phyloP scores from a whole-genome alignment of 202 grass and related monocot species.

The Sporobolus alterniflorus region DNA sequence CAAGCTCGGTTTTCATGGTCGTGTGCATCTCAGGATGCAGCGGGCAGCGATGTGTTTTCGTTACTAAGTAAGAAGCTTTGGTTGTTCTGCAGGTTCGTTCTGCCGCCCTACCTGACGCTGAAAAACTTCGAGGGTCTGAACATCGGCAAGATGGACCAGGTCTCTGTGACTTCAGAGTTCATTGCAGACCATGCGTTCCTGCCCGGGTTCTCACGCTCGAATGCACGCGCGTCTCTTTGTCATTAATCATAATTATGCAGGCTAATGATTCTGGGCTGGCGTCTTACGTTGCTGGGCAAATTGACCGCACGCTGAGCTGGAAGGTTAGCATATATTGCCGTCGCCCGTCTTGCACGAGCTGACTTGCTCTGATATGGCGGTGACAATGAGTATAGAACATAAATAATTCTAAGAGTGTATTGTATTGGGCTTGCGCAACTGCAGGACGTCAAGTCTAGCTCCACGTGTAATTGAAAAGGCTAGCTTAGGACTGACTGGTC shows the following conservation, averaged over 20 bases:
- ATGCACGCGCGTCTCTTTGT: not conserved
- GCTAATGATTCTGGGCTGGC: constrained; percentile 78
- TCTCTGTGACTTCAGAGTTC: not conserved
- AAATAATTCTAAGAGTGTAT: not conserved
- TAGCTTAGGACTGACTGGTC: not conserved
- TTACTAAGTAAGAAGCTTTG: not conserved
- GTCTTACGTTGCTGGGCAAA: constrained; percentile 84
- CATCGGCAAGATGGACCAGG: constrained; percentile 82
- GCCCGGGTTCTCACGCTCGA: not conserved
- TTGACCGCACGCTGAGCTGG: constrained; percentile 88
- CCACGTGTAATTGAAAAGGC: not conserved
- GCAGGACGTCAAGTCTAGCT: constrained; percentile 78
- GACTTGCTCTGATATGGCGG: not conserved
- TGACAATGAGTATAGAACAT: not conserved
- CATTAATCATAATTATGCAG: constrained; percentile 49
- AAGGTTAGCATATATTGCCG: constrained; percentile 54
- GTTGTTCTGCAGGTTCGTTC: constrained; percentile 74
- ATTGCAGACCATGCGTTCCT: not conserved
- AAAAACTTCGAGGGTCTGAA: constrained; percentile 95
- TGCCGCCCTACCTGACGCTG: constrained; percentile 84
- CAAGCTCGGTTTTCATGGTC: not conserved
- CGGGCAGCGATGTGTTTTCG: not conserved
- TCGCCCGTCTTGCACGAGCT: not conserved
- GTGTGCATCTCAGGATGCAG: not conserved
- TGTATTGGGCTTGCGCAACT: constrained; percentile 4